Base-by-base conservation (phyloP, 73 alveolate species). In the Paramecium sonneborni region DNA sequence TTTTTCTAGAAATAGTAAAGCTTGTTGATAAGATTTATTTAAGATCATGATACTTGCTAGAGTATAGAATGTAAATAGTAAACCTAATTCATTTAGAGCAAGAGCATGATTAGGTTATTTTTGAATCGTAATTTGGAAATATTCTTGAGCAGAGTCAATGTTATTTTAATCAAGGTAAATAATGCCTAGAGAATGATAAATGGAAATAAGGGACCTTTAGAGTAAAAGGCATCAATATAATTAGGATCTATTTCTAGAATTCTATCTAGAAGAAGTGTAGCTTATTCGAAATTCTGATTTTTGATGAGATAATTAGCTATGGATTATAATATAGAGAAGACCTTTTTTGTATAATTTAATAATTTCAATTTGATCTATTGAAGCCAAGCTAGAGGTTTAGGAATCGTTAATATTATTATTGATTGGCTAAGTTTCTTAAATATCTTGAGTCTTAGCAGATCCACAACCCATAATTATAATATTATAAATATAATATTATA, bases 381-480 rank as follows among this genome's bases (percentile, higher is more conserved):
- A 52, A 5, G 18, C 18, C n/a, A 11, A 52, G 12, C 68, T 52
- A 52, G 43, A 6, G 2, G 68, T 52, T 52, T 23, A n/a, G 15
- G 68, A 52, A 52, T n/a, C n/a, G n/a, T n/a, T n/a, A n/a, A n/a
- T n/a, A n/a, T n/a, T n/a, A n/a, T n/a, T n/a, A n/a, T n/a, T n/a
- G n/a, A n/a, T n/a, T n/a, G n/a, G n/a, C n/a, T n/a, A n/a, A n/a
- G 68, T n/a, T 52, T 52, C 68, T 52, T n/a, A 15, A 21, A 52
- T 30, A 52, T 52, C 23, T 11, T n/a, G 30, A n/a, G 68, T 11
- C 4, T 52, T 52, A n/a, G 32, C 68, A 52, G 84, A 62, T 30
- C 84, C 84, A 28, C 84, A 62, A 62, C 84, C 84, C 84, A 52
- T 52, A n/a, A n/a, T n/a, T n/a, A n/a, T n/a, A n/a, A n/a, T n/a